phyloP scores from a whole-genome alignment of 371 early-diverging fungal species.

The Lichtheimia hyalospora region DNA sequence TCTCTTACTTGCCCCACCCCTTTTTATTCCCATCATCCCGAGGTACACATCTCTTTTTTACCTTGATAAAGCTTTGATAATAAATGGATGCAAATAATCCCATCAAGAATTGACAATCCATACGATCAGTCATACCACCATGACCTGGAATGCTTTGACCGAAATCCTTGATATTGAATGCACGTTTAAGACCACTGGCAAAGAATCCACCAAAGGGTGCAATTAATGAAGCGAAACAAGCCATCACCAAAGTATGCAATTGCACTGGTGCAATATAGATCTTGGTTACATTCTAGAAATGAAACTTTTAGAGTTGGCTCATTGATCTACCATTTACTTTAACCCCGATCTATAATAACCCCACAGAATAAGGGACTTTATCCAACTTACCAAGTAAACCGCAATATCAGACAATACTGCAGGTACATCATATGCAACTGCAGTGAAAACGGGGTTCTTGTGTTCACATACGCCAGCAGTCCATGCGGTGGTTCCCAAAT shows the following conservation, averaged over 20 bases:
- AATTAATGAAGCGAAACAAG: slow-evolving; percentile 94
- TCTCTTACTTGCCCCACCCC: background rate
- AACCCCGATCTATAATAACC: too few species aligned
- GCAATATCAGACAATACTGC: too few species aligned
- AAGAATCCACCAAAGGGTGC: slow-evolving; percentile 99
- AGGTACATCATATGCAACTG: slow-evolving; percentile 36
- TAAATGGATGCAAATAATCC: slow-evolving; percentile 94
- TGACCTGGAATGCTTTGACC: slow-evolving; percentile 97
- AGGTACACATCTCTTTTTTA: slow-evolving; percentile 7
- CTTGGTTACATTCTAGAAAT: slow-evolving; percentile 27
- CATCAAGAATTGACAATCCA: slow-evolving; percentile 99
- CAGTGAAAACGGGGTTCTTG: slow-evolving; percentile 45
- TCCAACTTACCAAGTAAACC: background rate
- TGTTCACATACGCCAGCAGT: slow-evolving; percentile 38
- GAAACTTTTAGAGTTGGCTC: slow-evolving; percentile 8
- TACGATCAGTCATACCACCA: slow-evolving; percentile 98
- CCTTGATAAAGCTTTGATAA: slow-evolving; percentile 85
- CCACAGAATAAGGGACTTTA: background rate
- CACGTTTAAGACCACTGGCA: slow-evolving; percentile 97
- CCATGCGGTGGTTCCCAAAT: slow-evolving; percentile 48
- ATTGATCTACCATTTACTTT: too few species aligned
- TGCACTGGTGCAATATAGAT: slow-evolving; percentile 80
- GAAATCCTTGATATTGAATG: slow-evolving; percentile 99
- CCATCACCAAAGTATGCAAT: slow-evolving; percentile 86
- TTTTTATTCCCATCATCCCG: background rate